phyloP scores from a whole-genome alignment of 108 stramenopile genomes.

The Conticribra guillardii region DNA sequence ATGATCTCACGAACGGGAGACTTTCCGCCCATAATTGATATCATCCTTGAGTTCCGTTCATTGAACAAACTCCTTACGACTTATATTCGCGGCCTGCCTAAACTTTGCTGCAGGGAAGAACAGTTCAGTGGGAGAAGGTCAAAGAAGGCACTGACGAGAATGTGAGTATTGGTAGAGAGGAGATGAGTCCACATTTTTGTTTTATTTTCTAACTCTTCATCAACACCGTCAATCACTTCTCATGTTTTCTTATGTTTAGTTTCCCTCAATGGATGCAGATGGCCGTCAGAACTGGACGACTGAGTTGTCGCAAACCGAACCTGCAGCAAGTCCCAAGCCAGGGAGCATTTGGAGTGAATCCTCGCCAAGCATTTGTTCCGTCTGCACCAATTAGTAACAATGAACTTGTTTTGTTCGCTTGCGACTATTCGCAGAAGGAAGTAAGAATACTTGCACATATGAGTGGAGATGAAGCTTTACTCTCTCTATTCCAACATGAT shows the following conservation, averaged over 20 bases:
- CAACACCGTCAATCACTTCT: too few species aligned
- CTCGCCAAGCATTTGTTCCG: slow-evolving; percentile 46
- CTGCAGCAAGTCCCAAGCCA: slow-evolving; percentile 12
- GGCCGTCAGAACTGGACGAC: not conserved
- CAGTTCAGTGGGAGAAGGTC: slow-evolving; percentile 7
- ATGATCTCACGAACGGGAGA: slow-evolving; percentile 11
- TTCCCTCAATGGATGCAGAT: slow-evolving; percentile 63
- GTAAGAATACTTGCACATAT: slow-evolving; percentile 69
- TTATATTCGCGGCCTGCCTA: slow-evolving; percentile 48
- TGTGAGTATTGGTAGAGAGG: slow-evolving; percentile 16
- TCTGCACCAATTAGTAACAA: slow-evolving; percentile 10
- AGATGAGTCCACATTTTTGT: too few species aligned
- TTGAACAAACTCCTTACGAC: slow-evolving; percentile 56
- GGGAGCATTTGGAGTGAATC: slow-evolving; percentile 28
- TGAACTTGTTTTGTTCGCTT: slow-evolving; percentile 44
- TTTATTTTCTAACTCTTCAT: not conserved
- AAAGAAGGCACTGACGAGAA: slow-evolving; percentile 19
- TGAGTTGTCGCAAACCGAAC: not conserved
- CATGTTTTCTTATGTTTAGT: slow-evolving; percentile 5
- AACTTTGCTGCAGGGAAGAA: slow-evolving; percentile 24
- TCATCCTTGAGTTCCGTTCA: slow-evolving; percentile 55
- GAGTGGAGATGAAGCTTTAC: slow-evolving; percentile 45
- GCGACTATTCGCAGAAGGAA: slow-evolving; percentile 72
- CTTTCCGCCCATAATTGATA: slow-evolving; percentile 45
- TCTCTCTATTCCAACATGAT: slow-evolving; percentile 41